Evolutionary conservation across 441 rosid genomes (phyloP).

Genomic region (Melastoma candidum): DNA sequence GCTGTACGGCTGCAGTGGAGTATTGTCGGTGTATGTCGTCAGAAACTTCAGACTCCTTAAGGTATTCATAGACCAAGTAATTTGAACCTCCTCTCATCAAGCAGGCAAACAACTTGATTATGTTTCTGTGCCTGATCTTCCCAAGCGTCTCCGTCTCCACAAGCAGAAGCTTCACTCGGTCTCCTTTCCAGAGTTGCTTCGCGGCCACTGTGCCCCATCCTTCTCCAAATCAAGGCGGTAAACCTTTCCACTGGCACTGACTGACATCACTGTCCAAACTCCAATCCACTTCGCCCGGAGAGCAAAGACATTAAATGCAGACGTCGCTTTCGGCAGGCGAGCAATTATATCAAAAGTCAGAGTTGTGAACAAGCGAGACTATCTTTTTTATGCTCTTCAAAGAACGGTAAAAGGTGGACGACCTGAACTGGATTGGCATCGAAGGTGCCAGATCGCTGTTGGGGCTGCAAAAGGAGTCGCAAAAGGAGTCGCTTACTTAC

Average conservation of each 20-base stretch:
- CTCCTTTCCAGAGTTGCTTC: slow-evolving; percentile 55
- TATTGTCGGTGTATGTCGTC: too few species aligned
- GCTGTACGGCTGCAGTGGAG: too few species aligned
- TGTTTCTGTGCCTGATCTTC: slow-evolving; percentile 68
- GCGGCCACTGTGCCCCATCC: slow-evolving; percentile 59
- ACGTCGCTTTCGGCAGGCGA: too few species aligned
- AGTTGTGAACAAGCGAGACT: slow-evolving; percentile 24
- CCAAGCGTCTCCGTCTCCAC: slow-evolving; percentile 76
- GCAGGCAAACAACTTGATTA: slow-evolving; percentile 72
- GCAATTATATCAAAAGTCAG: too few species aligned
- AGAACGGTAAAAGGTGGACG: slow-evolving; percentile 36
- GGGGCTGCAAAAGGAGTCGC: slow-evolving; percentile 86
- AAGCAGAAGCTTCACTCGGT: slow-evolving; percentile 37
- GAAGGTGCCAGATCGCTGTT: slow-evolving; percentile 54
- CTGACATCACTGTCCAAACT: too few species aligned
- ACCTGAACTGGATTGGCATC: slow-evolving; percentile 55
- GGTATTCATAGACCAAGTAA: slow-evolving; percentile 64
- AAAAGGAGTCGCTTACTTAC: slow-evolving; percentile 30
- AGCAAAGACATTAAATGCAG: too few species aligned
- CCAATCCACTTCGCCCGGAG: too few species aligned
- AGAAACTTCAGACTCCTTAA: too few species aligned
- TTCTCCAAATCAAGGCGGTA: slow-evolving; percentile 70
- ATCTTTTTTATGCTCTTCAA: slow-evolving; percentile 56
- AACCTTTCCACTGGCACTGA: slow-evolving; percentile 38
- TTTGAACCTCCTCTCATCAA: slow-evolving; percentile 46